Conservation (phyloP, 2,329 filamentous ascomycete genomes). For the Penicillium oxalicum region DNA sequence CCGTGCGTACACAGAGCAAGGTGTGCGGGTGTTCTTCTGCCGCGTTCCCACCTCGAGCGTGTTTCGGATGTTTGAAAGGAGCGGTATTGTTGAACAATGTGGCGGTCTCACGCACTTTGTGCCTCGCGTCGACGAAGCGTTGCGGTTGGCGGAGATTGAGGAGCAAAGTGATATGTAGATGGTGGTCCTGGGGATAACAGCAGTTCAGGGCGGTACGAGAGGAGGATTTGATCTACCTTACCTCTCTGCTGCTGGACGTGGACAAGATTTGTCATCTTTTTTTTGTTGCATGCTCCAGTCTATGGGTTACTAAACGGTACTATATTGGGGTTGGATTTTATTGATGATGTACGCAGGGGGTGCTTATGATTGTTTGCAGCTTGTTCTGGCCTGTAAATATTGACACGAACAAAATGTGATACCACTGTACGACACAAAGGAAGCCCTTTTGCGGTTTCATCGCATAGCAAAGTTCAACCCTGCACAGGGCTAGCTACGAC, state of each 20-base stretch:
- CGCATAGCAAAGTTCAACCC: not conserved
- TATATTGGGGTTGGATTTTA: not conserved
- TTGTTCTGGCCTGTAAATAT: not conserved
- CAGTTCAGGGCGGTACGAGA: too few relatives aligned
- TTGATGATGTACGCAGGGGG: not conserved
- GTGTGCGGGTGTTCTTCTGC: slow-evolving; percentile 56
- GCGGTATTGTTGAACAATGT: slow-evolving; percentile 77
- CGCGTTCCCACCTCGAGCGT: slow-evolving; percentile 53
- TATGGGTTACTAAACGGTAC: too few relatives aligned
- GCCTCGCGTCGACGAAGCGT: slow-evolving; percentile 72
- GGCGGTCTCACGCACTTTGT: slow-evolving; percentile 77
- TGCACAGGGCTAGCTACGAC: not conserved
- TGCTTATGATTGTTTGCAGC: not conserved
- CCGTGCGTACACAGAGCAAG: slow-evolving; percentile 65
- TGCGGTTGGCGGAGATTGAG: slow-evolving; percentile 72
- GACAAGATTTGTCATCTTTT: not conserved
- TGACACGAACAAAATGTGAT: not conserved
- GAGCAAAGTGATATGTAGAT: slow-evolving; percentile 39
- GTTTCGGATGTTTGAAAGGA: slow-evolving; percentile 66
- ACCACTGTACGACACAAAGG: not conserved
- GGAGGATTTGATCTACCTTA: too few relatives aligned
- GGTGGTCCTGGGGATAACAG: not conserved
- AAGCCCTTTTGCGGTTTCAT: not conserved
- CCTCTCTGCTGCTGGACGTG: not conserved
- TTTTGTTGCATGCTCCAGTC: not conserved